Percentiles rank a stretch among this genome's conserved stretches.
Evolutionary conservation across 768 basidiomycete species (phyloP).

Genomic region (Galerina sulciceps): DNA sequence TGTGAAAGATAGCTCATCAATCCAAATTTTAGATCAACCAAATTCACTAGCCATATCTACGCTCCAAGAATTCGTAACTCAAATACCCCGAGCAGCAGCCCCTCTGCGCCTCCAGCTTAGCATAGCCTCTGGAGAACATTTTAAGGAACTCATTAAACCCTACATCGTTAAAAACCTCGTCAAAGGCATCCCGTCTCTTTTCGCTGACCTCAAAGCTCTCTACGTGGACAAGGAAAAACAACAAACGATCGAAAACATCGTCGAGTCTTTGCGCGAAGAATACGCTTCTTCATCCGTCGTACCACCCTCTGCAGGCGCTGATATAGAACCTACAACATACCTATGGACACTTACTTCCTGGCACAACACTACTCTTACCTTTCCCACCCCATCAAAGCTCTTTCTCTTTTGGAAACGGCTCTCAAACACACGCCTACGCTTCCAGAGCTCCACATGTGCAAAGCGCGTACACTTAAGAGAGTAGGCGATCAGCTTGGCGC

Average conservation of each 20-base stretch:
- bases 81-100: conserved; percentile 69
- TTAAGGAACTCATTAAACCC: conserved; percentile 61
- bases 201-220: conserved; percentile 88
- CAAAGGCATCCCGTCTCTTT: conserved; percentile 92
- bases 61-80: conserved; percentile 62
- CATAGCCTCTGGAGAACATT: conserved; percentile 68
- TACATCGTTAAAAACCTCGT: conserved; percentile 75
- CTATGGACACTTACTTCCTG: conserved; percentile 97
- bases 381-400: conserved; percentile 51
- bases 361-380: conserved; percentile 85
- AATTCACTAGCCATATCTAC: conserved; percentile 56
- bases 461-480: conserved; percentile 85
- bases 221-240: conserved; percentile 72
- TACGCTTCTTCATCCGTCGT: conserved; percentile 23
- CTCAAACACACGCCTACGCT: conserved; percentile 89
- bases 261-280: conserved; percentile 50
- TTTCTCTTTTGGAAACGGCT: conserved; percentile 68
- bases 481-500: conserved; percentile 81
- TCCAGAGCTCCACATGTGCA: conserved; percentile 85
- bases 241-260: conserved; percentile 67
- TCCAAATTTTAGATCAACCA: conserved; percentile 49
- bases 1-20: neutral
- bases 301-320: conserved; percentile 19
- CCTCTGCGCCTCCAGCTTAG: conserved; percentile 77
- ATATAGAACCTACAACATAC: conserved; percentile 75